phyloP scores from a whole-genome alignment of 2,329 filamentous ascomycete genomes.

The Fusarium nygamai region DNA sequence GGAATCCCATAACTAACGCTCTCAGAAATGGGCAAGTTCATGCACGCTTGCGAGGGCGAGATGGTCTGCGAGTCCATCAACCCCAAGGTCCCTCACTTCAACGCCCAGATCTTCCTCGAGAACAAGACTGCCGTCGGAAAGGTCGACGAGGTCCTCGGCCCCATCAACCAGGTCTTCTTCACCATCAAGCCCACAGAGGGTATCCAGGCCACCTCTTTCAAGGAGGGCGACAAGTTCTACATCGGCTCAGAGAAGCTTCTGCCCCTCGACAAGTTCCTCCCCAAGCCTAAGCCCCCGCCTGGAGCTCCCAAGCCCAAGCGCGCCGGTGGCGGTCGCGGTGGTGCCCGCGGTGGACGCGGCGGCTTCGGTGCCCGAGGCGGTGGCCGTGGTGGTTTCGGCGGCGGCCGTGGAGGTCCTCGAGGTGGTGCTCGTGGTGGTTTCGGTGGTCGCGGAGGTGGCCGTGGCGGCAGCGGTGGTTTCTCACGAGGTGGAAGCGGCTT shows the following conservation, averaged over 20 bases:
- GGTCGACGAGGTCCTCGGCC: slow-evolving; percentile 96
- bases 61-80: slow-evolving; percentile 97
- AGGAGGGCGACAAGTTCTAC: slow-evolving; percentile 96
- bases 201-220: slow-evolving; percentile 94
- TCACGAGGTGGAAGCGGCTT: slow-evolving; percentile 40
- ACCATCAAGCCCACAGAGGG: slow-evolving; percentile 97
- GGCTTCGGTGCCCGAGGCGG: slow-evolving; percentile 47
- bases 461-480: slow-evolving; percentile 41
- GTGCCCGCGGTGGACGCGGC: slow-evolving; percentile 51
- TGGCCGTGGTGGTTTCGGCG: slow-evolving; percentile 52
- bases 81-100: slow-evolving; percentile 97
- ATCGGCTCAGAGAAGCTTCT: slow-evolving; percentile 95
- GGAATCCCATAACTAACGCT: slow-evolving; percentile 6
- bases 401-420: slow-evolving; percentile 48
- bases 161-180: slow-evolving; percentile 98
- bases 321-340: slow-evolving; percentile 62
- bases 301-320: slow-evolving; percentile 72
- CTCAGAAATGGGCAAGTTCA: slow-evolving; percentile 89
- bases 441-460: slow-evolving; percentile 33
- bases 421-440: slow-evolving; percentile 39
- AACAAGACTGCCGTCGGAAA: slow-evolving; percentile 98
- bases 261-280: slow-evolving; percentile 94
- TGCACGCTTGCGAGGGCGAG: slow-evolving; percentile 96
- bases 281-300: slow-evolving; percentile 82
- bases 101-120: slow-evolving; percentile 97